A percentile compares a stretch with the other conserved stretches of the same genome.
phyloP scores from a whole-genome alignment of 768 basidiomycete genomes.

The Harrya chromipes region DNA sequence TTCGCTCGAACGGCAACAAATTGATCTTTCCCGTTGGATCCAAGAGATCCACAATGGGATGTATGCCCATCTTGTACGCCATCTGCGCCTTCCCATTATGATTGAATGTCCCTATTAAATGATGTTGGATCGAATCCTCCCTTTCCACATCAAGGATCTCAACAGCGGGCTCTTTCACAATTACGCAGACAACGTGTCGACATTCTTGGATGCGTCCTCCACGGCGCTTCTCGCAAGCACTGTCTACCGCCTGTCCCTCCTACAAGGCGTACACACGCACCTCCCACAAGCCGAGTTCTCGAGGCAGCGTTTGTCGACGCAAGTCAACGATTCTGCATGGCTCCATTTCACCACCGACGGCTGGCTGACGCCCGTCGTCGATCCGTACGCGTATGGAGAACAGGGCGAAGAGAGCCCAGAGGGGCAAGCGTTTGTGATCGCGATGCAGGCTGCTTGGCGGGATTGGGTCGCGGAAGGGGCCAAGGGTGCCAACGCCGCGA shows the following conservation, averaged over 20 bases:
- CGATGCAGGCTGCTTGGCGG: slow-evolving; percentile 69
- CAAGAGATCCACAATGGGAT: slow-evolving; percentile 72
- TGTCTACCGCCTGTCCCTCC: slow-evolving; percentile 67
- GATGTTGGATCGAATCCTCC: too few species aligned
- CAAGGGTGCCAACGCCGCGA: too few species aligned
- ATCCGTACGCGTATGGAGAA: slow-evolving; percentile 54
- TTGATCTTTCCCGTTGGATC: slow-evolving; percentile 62
- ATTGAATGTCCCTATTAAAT: too few species aligned
- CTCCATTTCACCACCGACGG: slow-evolving; percentile 55
- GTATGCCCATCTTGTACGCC: slow-evolving; percentile 56
- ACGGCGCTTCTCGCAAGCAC: slow-evolving; percentile 74
- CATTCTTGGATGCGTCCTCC: slow-evolving; percentile 71
- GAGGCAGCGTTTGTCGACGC: slow-evolving; percentile 38
- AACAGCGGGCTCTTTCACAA: slow-evolving; percentile 51
- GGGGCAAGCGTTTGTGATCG: slow-evolving; percentile 74
- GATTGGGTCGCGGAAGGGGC: slow-evolving; percentile 69
- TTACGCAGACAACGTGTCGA: slow-evolving; percentile 56
- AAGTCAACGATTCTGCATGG: slow-evolving; percentile 22
- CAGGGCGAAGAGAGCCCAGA: slow-evolving; percentile 64
- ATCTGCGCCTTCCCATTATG: not conserved
- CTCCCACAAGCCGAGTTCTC: slow-evolving; percentile 57
- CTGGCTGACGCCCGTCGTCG: slow-evolving; percentile 71
- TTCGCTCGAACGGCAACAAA: slow-evolving; percentile 47
- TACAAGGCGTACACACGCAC: slow-evolving; percentile 46
- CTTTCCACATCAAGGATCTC: too few species aligned